Percentiles rank a stretch among this genome's conserved stretches.
These are phyloP conservation scores for Rhynchospora pubera DNA, from an alignment of 176 grass and related monocot genomes.

Conservation along the genomic window DNA sequence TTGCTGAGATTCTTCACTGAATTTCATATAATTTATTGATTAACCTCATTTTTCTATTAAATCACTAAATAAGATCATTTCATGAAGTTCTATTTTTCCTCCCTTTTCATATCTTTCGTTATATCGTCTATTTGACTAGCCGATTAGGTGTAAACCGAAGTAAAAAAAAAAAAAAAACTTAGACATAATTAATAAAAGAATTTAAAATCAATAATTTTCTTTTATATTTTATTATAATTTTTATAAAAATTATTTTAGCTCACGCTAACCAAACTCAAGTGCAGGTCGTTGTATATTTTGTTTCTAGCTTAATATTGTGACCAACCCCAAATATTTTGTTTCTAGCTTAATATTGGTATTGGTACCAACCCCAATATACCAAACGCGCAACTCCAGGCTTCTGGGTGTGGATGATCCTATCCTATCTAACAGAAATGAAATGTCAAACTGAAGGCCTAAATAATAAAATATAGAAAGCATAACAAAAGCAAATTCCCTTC, in stretches of 20 bases:
- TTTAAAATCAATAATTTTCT: not conserved
- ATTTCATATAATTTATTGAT: not conserved
- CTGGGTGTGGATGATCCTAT: too few relatives aligned
- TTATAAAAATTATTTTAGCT: not conserved
- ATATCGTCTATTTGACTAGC: not conserved
- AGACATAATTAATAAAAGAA: not conserved
- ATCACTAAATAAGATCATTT: not conserved
- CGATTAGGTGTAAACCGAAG: not conserved
- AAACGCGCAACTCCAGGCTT: not conserved
- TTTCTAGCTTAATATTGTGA: too few relatives aligned
- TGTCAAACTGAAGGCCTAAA: not conserved
- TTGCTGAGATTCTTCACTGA: not conserved
- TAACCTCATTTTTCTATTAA: not conserved
- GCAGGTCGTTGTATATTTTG: too few relatives aligned
- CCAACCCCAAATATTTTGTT: too few relatives aligned
- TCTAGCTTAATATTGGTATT: not conserved
- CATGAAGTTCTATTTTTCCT: not conserved
- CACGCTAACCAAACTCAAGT: not conserved
- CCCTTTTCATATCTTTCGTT: not conserved
- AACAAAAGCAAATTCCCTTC: not conserved
- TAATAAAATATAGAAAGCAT: not conserved
- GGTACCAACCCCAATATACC: not conserved
- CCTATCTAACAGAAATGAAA: too few relatives aligned
- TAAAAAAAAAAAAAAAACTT: not conserved
- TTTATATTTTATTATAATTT: not conserved